Percentiles rank a stretch among this genome's conserved stretches.
Evolutionary conservation across 345 rosid species (phyloP).

Genomic region (Durio zibethinus): DNA sequence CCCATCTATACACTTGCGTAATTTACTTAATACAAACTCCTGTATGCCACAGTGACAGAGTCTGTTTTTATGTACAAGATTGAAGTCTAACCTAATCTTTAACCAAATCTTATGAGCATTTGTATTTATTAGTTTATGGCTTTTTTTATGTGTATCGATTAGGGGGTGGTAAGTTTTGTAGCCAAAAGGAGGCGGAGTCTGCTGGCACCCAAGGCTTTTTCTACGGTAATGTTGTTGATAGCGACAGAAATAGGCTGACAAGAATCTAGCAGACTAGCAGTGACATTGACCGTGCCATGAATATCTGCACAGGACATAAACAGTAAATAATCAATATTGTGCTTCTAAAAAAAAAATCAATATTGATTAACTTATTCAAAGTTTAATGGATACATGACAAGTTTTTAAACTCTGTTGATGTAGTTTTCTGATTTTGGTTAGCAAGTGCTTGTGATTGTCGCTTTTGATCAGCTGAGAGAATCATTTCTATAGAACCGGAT

Average conservation of each 20-base stretch:
- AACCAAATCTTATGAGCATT: neutral
- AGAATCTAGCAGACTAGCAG: neutral
- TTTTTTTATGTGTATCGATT: neutral
- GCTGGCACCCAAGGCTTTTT: neutral
- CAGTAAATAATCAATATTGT: too few species aligned
- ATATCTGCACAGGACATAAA: too few species aligned
- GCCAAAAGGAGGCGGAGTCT: neutral
- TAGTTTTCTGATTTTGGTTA: neutral
- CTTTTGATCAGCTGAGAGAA: neutral
- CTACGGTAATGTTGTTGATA: neutral
- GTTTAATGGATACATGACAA: neutral
- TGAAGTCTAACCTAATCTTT: neutral
- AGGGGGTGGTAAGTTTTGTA: neutral
- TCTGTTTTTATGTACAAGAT: neutral
- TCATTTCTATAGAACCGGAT: neutral
- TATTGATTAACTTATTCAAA: too few species aligned
- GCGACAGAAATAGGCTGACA: slow-evolving; percentile 5
- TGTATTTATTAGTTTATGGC: too few species aligned
- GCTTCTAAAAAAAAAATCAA: too few species aligned
- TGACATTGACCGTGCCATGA: slow-evolving; percentile 2
- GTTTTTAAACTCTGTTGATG: neutral
- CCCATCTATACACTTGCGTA: too few species aligned
- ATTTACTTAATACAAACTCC: too few species aligned
- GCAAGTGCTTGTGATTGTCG: neutral
- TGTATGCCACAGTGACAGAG: too few species aligned